phyloP scores from a whole-genome alignment of 345 rosid genomes.

The Boechera stricta region DNA sequence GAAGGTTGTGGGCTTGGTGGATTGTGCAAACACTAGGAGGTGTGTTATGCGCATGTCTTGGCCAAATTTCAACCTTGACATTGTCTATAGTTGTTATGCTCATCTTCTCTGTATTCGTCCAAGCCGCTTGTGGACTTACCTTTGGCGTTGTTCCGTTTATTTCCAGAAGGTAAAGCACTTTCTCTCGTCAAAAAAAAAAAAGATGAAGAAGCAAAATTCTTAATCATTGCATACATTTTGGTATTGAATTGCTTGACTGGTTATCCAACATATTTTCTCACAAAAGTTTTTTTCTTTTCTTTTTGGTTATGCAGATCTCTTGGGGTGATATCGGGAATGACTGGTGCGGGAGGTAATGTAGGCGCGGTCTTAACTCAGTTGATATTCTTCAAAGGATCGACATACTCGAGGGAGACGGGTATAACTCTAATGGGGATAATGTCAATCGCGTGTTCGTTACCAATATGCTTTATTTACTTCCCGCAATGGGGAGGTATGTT shows the following conservation, averaged over 20 bases:
- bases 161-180: slow-evolving; percentile 62
- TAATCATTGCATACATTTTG: background rate
- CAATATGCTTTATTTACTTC: slow-evolving; percentile 67
- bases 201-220: too few species aligned
- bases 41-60: slow-evolving; percentile 65
- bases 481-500: slow-evolving; percentile 99
- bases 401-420: slow-evolving; percentile 75
- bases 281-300: background rate
- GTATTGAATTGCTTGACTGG: background rate
- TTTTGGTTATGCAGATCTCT: slow-evolving; percentile 60
- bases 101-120: slow-evolving; percentile 75
- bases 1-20: slow-evolving; percentile 89
- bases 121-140: slow-evolving; percentile 89
- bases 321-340: slow-evolving; percentile 87
- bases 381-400: slow-evolving; percentile 84
- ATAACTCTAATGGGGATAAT: slow-evolving; percentile 80
- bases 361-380: slow-evolving; percentile 88
- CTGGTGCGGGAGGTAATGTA: slow-evolving; percentile 88
- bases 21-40: slow-evolving; percentile 76
- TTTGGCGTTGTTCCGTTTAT: slow-evolving; percentile 94
- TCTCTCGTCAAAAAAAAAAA: too few species aligned
- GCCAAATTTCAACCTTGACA: slow-evolving; percentile 52
- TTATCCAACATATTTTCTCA: background rate
- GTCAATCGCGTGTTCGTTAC: slow-evolving; percentile 73
- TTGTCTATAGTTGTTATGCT: slow-evolving; percentile 69